These are phyloP conservation scores for Craterostigma plantagineum DNA, from an alignment of 257 asterid species.

Conservation along the genomic window DNA sequence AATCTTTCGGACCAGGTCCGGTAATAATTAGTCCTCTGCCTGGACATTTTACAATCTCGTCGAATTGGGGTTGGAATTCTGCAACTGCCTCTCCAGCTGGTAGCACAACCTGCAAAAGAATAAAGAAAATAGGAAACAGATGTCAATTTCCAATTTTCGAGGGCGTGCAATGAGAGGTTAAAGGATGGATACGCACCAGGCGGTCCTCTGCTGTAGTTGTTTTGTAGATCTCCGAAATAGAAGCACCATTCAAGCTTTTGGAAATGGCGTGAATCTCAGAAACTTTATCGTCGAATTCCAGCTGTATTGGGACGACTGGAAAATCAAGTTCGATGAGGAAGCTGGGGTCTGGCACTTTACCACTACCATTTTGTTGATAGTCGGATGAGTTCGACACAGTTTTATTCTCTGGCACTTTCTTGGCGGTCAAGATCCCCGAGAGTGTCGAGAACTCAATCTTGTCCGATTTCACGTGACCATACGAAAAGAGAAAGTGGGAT, in stretches of 20 bases:
- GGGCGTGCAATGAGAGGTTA: constrained; percentile 4
- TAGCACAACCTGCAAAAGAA: constrained; percentile 43
- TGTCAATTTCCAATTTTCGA: not conserved
- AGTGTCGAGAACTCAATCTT: constrained; percentile 42
- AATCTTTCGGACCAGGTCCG: constrained; percentile 54
- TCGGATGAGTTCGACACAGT: constrained; percentile 7
- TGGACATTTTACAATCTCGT: constrained; percentile 26
- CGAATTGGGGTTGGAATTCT: constrained; percentile 32
- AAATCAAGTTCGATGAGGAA: constrained; percentile 60
- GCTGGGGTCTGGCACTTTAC: constrained; percentile 12
- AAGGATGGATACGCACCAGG: constrained; percentile 40
- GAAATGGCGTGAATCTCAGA: constrained; percentile 28
- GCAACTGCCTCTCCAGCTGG: constrained; percentile 50
- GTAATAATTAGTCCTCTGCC: constrained; percentile 62
- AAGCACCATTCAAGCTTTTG: constrained; percentile 44
- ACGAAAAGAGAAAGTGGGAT: constrained; percentile 42
- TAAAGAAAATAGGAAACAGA: not conserved
- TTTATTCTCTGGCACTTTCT: constrained; percentile 17
- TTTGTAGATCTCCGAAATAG: constrained; percentile 34
- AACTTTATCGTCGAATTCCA: constrained; percentile 2
- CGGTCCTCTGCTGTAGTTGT: constrained; percentile 38
- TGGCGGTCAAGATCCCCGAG: constrained; percentile 64
- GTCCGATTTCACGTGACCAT: constrained; percentile 33
- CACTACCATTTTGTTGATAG: constrained; percentile 15
- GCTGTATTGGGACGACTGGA: constrained; percentile 31